These are phyloP conservation scores for Aspergillus costaricaensis DNA, from an alignment of 2,329 filamentous ascomycete species.

Conservation along the genomic window DNA sequence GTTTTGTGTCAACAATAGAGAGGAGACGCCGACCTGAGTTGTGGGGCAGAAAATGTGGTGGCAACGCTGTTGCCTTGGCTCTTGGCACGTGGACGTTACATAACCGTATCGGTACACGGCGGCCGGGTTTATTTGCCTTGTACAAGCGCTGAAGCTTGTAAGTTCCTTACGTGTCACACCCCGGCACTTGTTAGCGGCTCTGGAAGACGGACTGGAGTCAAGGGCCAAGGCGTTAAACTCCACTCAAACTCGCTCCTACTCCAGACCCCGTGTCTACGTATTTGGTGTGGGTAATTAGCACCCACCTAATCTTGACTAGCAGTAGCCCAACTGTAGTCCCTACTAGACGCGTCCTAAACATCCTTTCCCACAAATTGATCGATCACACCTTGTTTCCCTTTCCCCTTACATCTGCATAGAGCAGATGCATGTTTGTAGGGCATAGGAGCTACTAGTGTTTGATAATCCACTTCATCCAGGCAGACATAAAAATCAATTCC, in stretches of 20 bases:
- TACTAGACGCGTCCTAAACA: neutral
- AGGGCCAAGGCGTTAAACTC: neutral
- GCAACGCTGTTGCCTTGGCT: slow-evolving; percentile 12
- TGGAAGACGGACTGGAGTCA: neutral
- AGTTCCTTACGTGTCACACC: neutral
- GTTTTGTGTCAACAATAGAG: neutral
- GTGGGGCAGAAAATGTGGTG: slow-evolving; percentile 23
- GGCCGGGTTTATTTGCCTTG: neutral
- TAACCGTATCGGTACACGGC: neutral
- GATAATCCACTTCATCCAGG: neutral
- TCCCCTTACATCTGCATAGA: neutral
- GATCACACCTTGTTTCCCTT: neutral
- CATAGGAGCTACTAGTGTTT: neutral
- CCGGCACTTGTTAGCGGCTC: neutral
- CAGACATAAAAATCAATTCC: neutral
- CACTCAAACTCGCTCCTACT: neutral
- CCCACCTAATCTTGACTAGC: neutral
- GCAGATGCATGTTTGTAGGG: neutral
- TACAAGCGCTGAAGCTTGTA: too few relatives aligned
- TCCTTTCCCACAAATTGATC: neutral
- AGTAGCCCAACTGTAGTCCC: neutral
- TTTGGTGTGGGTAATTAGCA: neutral
- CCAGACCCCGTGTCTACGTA: neutral
- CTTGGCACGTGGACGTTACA: neutral
- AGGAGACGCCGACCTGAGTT: slow-evolving; percentile 19